Evolutionary conservation across 1,139 yeast species (phyloP).

Genomic region (Scheffersomyces cryptocercus): DNA sequence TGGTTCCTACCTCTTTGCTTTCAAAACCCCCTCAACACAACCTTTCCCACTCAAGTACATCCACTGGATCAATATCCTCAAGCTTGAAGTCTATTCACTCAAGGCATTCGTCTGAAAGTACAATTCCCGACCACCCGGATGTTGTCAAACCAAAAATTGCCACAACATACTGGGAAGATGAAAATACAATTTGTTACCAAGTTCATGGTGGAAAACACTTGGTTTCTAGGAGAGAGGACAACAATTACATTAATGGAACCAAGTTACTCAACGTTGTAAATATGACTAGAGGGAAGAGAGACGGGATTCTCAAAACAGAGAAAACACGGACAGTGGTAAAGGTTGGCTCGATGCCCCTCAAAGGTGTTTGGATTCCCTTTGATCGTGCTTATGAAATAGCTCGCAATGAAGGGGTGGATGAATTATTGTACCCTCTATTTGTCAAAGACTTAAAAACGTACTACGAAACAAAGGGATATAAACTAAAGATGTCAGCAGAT

Average conservation of each 20-base stretch:
- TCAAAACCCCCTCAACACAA: not conserved
- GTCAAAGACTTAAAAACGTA: constrained; percentile 41
- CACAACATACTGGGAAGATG: constrained; percentile 53
- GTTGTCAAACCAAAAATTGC: constrained; percentile 38
- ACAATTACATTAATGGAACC: constrained; percentile 55
- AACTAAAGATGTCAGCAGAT: constrained; percentile 4
- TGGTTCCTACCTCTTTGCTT: constrained; percentile 2
- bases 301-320: constrained; percentile 55
- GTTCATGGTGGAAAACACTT: constrained; percentile 47
- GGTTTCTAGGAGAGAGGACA: constrained; percentile 55
- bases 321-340: constrained; percentile 47
- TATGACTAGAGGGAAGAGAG: constrained; percentile 59
- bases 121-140: constrained; percentile 6
- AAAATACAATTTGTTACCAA: constrained; percentile 48
- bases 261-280: constrained; percentile 56
- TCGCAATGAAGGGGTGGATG: constrained; percentile 45
- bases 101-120: constrained; percentile 5
- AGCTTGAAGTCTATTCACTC: constrained; percentile 5
- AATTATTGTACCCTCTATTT: constrained; percentile 46
- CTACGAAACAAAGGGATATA: constrained; percentile 30
- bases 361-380: constrained; percentile 61
- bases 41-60: not conserved
- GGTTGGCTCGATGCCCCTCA: constrained; percentile 54
- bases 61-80: not conserved
- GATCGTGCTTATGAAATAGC: constrained; percentile 55